phyloP scores from a whole-genome alignment of 345 rosid genomes.

The Populus pruinosa region DNA sequence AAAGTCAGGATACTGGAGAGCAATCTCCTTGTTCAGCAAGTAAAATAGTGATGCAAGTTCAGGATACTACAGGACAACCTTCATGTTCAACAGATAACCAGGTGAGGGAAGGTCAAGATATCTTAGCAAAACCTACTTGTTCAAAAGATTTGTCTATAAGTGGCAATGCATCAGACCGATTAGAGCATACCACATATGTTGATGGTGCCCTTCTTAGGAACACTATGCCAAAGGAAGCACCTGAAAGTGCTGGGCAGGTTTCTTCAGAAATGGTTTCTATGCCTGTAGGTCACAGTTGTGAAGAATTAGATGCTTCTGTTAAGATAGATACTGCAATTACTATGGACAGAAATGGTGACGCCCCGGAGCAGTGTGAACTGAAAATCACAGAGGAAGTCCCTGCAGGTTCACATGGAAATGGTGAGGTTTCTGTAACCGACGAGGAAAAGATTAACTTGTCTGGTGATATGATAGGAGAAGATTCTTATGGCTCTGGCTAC shows the following conservation, averaged over 20 bases:
- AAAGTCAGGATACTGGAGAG: slow-evolving; percentile 2
- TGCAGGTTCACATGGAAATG: slow-evolving; percentile 33
- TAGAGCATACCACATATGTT: slow-evolving; percentile 12
- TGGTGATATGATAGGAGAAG: slow-evolving; percentile 45
- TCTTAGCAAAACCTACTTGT: slow-evolving; percentile 17
- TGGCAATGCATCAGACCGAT: slow-evolving; percentile 14
- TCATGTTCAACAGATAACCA: not conserved
- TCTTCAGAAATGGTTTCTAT: slow-evolving; percentile 18
- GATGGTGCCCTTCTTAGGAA: slow-evolving; percentile 12
- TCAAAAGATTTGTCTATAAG: slow-evolving; percentile 22
- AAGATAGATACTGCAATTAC: slow-evolving; percentile 22
- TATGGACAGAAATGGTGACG: slow-evolving; percentile 27
- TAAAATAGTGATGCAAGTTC: not conserved
- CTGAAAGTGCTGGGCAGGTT: slow-evolving; percentile 24
- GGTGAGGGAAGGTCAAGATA: not conserved
- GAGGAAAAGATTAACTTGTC: slow-evolving; percentile 59
- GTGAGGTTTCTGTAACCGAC: slow-evolving; percentile 41
- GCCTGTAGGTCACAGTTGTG: slow-evolving; percentile 22
- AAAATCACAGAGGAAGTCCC: slow-evolving; percentile 20
- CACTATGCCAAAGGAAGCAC: slow-evolving; percentile 20
- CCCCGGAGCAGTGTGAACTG: slow-evolving; percentile 17
- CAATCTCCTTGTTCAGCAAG: slow-evolving; percentile 7
- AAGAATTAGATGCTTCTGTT: slow-evolving; percentile 27
- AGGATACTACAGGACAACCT: not conserved
- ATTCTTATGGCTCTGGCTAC: slow-evolving; percentile 39